Percentiles rank a stretch among this genome's conserved stretches.
These are phyloP conservation scores for Penicillium paneum DNA, from an alignment of 2,329 filamentous ascomycete species.

Conservation along the genomic window DNA sequence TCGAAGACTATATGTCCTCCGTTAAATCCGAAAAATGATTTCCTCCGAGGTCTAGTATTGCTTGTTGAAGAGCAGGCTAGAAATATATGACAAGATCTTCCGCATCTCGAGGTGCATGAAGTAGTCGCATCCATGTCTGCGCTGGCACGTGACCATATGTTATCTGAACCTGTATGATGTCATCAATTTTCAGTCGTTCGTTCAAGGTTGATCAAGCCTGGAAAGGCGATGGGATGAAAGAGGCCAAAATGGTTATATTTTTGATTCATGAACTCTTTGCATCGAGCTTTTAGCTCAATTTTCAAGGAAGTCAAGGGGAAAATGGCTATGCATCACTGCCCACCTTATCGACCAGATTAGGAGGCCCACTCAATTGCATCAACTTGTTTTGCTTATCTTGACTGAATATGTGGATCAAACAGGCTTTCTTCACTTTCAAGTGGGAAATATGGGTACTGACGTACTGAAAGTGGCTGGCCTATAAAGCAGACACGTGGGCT, in stretches of 20 bases:
- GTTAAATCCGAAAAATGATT: neutral
- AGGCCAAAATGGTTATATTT: too few species aligned
- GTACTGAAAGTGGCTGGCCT: neutral
- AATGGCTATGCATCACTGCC: neutral
- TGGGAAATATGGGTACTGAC: neutral
- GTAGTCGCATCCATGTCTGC: neutral
- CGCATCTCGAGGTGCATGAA: neutral
- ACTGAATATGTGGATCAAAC: neutral
- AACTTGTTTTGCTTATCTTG: neutral
- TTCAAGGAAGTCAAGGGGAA: neutral
- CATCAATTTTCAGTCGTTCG: neutral
- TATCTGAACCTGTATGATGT: neutral
- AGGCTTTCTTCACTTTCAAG: neutral
- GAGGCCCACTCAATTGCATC: constrained; percentile 7
- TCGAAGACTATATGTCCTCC: neutral
- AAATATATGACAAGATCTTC: neutral
- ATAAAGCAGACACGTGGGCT: neutral
- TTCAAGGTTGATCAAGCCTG: neutral
- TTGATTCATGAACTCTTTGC: neutral
- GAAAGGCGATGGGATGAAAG: neutral
- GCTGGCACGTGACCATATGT: neutral
- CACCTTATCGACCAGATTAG: neutral
- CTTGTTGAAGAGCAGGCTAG: neutral
- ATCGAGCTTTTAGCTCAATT: neutral
- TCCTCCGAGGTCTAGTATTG: neutral